Evolutionary conservation across 2,329 filamentous ascomycete genomes (phyloP), one percentile per base, ranked within the genome.

Genomic region (Fusarium buxicola): DNA sequence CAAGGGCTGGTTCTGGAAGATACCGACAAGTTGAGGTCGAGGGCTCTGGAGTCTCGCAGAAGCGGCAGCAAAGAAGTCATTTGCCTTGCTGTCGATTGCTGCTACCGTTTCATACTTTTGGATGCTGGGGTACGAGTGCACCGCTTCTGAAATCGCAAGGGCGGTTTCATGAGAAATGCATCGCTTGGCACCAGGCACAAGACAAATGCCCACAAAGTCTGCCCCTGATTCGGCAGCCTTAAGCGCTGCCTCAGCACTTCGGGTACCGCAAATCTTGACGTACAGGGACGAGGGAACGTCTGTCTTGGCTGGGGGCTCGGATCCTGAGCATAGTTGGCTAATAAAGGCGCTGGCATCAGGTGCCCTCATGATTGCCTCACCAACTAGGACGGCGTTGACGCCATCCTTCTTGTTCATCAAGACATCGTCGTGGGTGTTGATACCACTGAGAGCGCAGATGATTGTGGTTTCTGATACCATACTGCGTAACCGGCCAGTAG

Each of bases 241-340:
- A 52, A 86, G 82, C 7, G 95, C 95, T 13, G 89, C 92, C 72
- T 96, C 92, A 9, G 89, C 84, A 57, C 87, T 92, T 55, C 94
- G 86, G 8, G 94, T 98, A 7, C 95, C 95, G 74, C 95, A 99
- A 21, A 99, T 96, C 80, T 99, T 99, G 65, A 97, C 93, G 27
- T 95, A 82, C 1, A 92, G 81, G 16, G 82, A 76, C 13, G 78
- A 76, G 25, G 76, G 63, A 24, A 67, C 72, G n/a, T 72, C 70
- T 27, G 72, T 73, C 48, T 72, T 80, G 47, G 65, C 70, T 15
- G 72, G 65, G 7, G 75, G 69, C 6, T 79, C 73, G 12, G 74
- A 74, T 46, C 86, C 83, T 34, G 92, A 89, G 66, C 97, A 91
- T 21, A 99, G 86, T 69, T 94, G 85, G 30, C 86, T 84, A 72